These are phyloP conservation scores for Veloboletus limbatus DNA, from an alignment of 1,284 basidiomycete species.

Conservation along the genomic window DNA sequence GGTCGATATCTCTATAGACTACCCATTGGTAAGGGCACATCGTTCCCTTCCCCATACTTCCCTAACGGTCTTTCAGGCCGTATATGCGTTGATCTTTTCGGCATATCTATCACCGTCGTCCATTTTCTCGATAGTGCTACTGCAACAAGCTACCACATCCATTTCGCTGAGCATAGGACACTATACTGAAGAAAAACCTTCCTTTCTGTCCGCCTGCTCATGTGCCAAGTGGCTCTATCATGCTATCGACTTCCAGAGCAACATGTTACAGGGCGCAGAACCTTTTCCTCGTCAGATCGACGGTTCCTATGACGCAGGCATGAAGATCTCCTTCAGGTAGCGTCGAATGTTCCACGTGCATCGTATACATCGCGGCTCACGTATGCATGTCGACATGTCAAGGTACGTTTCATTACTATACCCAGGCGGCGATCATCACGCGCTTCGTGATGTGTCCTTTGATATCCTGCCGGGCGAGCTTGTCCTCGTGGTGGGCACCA, in stretches of 20 bases:
- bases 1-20: conserved; percentile 19
- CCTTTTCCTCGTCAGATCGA: conserved; percentile 16
- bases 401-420: conserved; percentile 44
- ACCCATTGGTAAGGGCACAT: conserved; percentile 19
- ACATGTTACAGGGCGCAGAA: conserved; percentile 17
- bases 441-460: conserved; percentile 38
- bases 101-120: conserved; percentile 13
- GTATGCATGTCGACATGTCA: conserved; percentile 5
- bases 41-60: no score
- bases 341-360: neutral
- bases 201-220: conserved; percentile 12
- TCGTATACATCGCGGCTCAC: conserved; percentile 1
- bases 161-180: conserved; percentile 16
- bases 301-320: conserved; percentile 27
- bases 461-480: conserved; percentile 43
- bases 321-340: conserved; percentile 39
- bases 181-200: conserved; percentile 4
- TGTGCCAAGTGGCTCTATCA: conserved; percentile 29
- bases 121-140: conserved; percentile 23
- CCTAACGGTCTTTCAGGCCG: conserved; percentile 16
- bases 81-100: conserved; percentile 17
- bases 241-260: conserved; percentile 25
- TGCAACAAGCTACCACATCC: conserved; percentile 18
- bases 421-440: conserved; percentile 26
- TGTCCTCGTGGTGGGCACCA: conserved; percentile 46